Evolutionary conservation across 2,329 filamentous ascomycete species (phyloP), one percentile per base, ranked within the genome.

Genomic region (Fonsecaea monophora): DNA sequence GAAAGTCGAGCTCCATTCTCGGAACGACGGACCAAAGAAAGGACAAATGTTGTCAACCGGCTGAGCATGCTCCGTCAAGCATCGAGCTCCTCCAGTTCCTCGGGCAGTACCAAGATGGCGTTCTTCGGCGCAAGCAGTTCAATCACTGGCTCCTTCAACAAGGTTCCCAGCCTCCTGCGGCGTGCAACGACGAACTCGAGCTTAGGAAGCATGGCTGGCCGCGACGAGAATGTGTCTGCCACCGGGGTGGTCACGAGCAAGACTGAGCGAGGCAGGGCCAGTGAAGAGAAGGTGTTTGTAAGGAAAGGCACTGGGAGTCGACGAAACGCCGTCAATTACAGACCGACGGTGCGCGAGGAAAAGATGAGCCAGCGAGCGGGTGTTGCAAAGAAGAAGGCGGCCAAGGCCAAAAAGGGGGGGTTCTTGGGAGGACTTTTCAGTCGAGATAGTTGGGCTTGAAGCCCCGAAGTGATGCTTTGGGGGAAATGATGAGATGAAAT

Each of bases 41-140:
- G 77, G 12, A 75, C 77, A 18, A 77, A 78, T 25, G 78, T 85
- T 12, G 77, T 82, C 64, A 78, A 84, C 74, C 73, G 80, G 62
- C 70, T 82, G 38, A 77, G 78, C 57, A 75, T 82, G n/a, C 76
- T 81, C 30, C 78, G 80, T 37, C 78, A 81, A 66, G 78, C 79
- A 34, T 82, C 80, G 4, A 81, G 80, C 18, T 79, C 80, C 6
- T 72, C 73, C 2, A 71, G 73, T 30, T 68, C 70, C 2, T 68
- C 65, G 8, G 10, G 53, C 21, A 64, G 62, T 25, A 65, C 60
- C 5, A 72, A 71, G 42, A 68, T 74, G 68, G 72, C 72, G 1
- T 74, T 74, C 57, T 70, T 70, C 48, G 64, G 48, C 32, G 45
- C 67, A 5, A 64, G 32, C 53, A 68, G 64, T 13, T 62, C 66